Base-by-base conservation (phyloP, 331 rosid species). In the Arachis monticola region DNA sequence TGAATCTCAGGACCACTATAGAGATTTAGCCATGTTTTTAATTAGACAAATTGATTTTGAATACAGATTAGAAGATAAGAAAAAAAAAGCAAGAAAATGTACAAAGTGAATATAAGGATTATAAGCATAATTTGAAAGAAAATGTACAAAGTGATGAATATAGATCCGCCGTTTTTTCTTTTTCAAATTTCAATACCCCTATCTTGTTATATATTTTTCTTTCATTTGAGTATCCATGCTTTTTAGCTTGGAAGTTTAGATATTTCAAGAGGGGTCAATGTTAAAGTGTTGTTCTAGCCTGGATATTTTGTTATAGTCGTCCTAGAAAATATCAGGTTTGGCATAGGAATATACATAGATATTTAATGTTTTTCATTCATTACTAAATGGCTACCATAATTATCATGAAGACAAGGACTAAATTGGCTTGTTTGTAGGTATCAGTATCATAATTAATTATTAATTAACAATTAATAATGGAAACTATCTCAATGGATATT, bases 261-360 rank as follows among this genome's bases (percentile, higher is more conserved):
- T 30, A 5, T 47, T 67, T 31, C 46, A 31, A 68, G 73, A 68
- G 73, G 31, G 53, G 55, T 68, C 27, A 52, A 5, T 56, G 32
- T 13, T 32, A 8, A 69, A 10, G 27, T 5, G 65, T 7, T 63
- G 40, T 71, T 46, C 45, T 14, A 38, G 1, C 44, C 57, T 13
- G 59, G 78, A 72, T 64, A 71, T 72, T 72, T 72, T 59, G 53
- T 44, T 32, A 10, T 32, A 27, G 30, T 27, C 30, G 59, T 3
- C 55, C 5, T n/a, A 6, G 8, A 58, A 70, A 78, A 70, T 13
- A 70, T 70, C 77, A 10, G 22, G 42, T 42, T 57, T 27, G 31
- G 17, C 4, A 4, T 0, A 38, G 41, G 41, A 38, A 5, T 38
- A 3, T 38, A 38, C 5, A 38, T 38, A 47, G 50, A 46, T 35